Base-by-base conservation (phyloP, 352 stramenopile genomes). In the Phytophthora nicotianae region DNA sequence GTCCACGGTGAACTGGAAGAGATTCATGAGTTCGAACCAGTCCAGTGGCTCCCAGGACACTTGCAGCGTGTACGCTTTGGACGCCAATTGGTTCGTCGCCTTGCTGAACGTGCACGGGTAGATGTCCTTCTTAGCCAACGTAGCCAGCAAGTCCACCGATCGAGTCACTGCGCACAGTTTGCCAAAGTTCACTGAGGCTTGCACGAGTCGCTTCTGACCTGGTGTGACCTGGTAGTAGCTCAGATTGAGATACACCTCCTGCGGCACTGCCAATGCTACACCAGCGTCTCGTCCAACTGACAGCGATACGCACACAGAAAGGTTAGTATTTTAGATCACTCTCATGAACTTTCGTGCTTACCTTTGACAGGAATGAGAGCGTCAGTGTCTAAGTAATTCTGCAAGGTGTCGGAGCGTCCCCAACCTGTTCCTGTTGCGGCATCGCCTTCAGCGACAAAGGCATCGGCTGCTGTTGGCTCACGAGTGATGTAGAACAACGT, bases 1-100 rank as follows among this genome's bases (percentile, higher is more conserved):
- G 58, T 93, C 83, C 21, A 88, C 82, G 0, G 83, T 89, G 65
- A 99, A 99, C 72, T 98, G 89, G 68, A 99, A 99, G 7, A 83
- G 72, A 61, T 99, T 99, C 49, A 99, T 89, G 41, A 99, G 78
- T 54, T 95, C 87, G 46, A 97, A 97, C 95, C 95, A 99, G 38
- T 76, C 66, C 1, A 98, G 72, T n/a, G 93, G 77, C 32, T 88
- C 79, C 78, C 90, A 98, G 2, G 76, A 83, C 3, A 99, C 79
- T 42, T 96, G 79, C 48, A 99, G 68, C 20, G 75, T 70, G 66
- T 98, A 98, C 9, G 73, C 76, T 4, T 75, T 79, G 0, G 82
- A 91, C 2, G 81, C 79, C 21, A 93, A 58, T 19, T 72, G 63
- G 20, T 88, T 70, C 2, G 85, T 93, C 6, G 80, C 82, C n/a